Evolutionary conservation across 2,329 filamentous ascomycete species (phyloP).

Genomic region (Cercospora beticola): DNA sequence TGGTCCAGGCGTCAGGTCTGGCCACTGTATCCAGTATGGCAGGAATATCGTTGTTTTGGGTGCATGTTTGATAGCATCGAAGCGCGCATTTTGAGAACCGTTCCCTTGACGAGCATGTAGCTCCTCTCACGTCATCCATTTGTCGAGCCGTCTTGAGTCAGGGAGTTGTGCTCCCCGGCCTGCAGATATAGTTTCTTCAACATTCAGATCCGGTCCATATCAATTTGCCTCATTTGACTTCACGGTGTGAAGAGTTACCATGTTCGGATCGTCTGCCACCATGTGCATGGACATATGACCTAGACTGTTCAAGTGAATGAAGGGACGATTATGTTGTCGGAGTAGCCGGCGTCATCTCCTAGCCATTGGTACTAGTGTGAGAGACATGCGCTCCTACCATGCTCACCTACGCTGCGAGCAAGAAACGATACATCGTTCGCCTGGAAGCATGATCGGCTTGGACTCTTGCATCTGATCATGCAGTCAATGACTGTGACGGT

Average conservation of each 20-base stretch:
- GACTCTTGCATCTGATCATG: neutral
- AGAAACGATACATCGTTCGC: neutral
- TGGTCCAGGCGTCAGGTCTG: neutral
- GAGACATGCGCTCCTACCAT: neutral
- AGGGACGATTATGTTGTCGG: neutral
- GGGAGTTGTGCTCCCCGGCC: neutral
- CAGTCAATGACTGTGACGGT: neutral
- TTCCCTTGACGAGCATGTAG: neutral
- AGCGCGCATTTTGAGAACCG: neutral
- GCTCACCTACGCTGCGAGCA: neutral
- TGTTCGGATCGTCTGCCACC: neutral
- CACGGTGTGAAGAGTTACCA: neutral
- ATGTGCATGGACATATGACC: neutral
- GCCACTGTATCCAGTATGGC: neutral
- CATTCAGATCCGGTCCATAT: neutral
- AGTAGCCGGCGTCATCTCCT: neutral
- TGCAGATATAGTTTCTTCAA: neutral
- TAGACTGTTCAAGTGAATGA: too few species aligned
- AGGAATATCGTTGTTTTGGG: neutral
- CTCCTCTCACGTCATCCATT: neutral
- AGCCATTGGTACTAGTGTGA: neutral
- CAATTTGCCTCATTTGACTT: neutral
- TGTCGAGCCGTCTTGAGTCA: neutral
- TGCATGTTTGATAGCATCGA: neutral
- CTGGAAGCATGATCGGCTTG: neutral